These are phyloP conservation scores for Yarrowia hollandica DNA, from an alignment of 805 yeast species.

Conservation along the genomic window DNA sequence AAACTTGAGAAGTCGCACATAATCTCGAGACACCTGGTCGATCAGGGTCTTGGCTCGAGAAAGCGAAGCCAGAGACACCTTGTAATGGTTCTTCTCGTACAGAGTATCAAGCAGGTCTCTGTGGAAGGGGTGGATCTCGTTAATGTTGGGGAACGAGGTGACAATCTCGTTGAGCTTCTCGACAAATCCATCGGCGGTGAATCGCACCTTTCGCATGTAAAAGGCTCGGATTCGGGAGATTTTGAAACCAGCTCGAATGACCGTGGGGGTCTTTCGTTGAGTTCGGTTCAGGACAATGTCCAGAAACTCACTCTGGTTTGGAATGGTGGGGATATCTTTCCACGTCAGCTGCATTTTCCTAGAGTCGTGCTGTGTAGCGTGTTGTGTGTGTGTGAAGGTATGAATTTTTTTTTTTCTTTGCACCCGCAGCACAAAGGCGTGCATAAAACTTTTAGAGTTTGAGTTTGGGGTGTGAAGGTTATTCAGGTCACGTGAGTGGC, in stretches of 20 bases:
- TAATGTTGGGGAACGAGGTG: conserved; percentile 90
- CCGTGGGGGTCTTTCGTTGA: conserved; percentile 99
- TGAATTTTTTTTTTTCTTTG: neutral
- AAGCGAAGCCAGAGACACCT: conserved; percentile 91
- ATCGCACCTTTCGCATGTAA: conserved; percentile 97
- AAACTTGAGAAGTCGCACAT: conserved; percentile 87
- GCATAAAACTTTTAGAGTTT: conserved; percentile 23
- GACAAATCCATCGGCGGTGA: conserved; percentile 91
- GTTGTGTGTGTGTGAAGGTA: neutral
- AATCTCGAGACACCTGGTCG: conserved; percentile 96
- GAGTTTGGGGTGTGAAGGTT: neutral
- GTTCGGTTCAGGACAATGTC: conserved; percentile 96
- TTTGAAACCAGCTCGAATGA: conserved; percentile 92
- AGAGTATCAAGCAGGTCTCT: conserved; percentile 96
- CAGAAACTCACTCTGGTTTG: conserved; percentile 86
- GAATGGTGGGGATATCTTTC: conserved; percentile 97
- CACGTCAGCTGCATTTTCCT: conserved; percentile 93
- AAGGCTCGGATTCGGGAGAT: conserved; percentile 95
- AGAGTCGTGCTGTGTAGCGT: neutral
- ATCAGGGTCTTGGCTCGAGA: conserved; percentile 90
- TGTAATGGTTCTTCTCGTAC: conserved; percentile 97
- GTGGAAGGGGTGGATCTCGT: conserved; percentile 98
- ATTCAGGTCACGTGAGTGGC: neutral
- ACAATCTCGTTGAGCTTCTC: conserved; percentile 88
- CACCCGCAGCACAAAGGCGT: neutral